Evolutionary conservation across 495 filamentous ascomycete species (phyloP).

Genomic region (Rusavskia elegans): DNA sequence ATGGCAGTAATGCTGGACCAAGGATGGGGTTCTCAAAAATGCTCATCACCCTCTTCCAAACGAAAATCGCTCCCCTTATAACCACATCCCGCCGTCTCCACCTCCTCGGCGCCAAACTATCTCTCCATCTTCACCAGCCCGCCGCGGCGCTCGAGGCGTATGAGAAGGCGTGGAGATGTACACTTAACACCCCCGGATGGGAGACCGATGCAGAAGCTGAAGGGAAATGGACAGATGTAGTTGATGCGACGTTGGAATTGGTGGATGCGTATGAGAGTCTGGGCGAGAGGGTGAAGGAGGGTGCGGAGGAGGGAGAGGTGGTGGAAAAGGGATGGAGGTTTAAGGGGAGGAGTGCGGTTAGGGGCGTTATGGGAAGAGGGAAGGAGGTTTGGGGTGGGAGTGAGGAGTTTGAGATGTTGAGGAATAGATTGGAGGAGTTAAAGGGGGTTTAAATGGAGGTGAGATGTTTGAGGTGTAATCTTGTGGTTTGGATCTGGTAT

Average conservation of each 20-base stretch:
- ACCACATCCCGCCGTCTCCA: slow-evolving; percentile 63
- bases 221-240: slow-evolving; percentile 31
- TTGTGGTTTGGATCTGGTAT: too few species aligned
- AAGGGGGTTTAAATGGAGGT: slow-evolving; percentile 11
- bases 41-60: slow-evolving; percentile 58
- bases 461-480: too few species aligned
- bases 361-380: slow-evolving; percentile 66
- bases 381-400: slow-evolving; percentile 72
- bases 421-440: slow-evolving; percentile 43
- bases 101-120: slow-evolving; percentile 53
- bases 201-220: slow-evolving; percentile 26
- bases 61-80: slow-evolving; percentile 61
- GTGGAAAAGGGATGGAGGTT: slow-evolving; percentile 56
- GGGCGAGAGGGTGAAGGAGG: slow-evolving; percentile 24
- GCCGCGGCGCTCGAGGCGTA: slow-evolving; percentile 59
- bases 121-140: slow-evolving; percentile 51
- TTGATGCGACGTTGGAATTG: slow-evolving; percentile 29
- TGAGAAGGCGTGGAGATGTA: slow-evolving; percentile 77
- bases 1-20: slow-evolving; percentile 1
- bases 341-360: slow-evolving; percentile 69
- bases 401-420: slow-evolving; percentile 50
- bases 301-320: slow-evolving; percentile 22
- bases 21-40: slow-evolving; percentile 22
- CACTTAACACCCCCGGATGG: slow-evolving; percentile 26
- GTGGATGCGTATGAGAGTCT: slow-evolving; percentile 35